Evolutionary conservation across 2,329 filamentous ascomycete species (phyloP).

Genomic region (Botryotinia globosa): DNA sequence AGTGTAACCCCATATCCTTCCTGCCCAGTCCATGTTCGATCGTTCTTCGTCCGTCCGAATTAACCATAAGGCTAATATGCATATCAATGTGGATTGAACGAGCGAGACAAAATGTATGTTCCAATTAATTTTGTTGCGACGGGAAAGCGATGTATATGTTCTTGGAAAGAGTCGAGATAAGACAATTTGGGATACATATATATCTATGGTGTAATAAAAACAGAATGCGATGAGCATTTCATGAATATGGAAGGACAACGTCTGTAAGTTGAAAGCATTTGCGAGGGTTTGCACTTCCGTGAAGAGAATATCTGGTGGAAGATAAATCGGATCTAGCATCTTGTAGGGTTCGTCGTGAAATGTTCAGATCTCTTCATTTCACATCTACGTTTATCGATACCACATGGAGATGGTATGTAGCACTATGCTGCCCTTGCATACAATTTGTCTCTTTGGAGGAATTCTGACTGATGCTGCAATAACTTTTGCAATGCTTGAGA

Average conservation of each 20-base stretch:
- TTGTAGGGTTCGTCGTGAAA: background rate
- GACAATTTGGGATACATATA: constrained; percentile 62
- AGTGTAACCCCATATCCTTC: constrained; percentile 73
- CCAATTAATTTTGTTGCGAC: constrained; percentile 69
- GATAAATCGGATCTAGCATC: background rate
- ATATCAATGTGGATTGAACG: constrained; percentile 70
- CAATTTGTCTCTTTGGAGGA: no score
- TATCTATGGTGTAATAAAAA: constrained; percentile 69
- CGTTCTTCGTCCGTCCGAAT: constrained; percentile 60
- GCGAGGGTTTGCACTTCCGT: background rate
- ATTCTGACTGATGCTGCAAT: no score
- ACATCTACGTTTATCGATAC: no score
- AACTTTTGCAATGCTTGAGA: no score
- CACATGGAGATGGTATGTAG: no score
- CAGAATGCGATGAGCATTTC: constrained; percentile 64
- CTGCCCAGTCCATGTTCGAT: constrained; percentile 59
- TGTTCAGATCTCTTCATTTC: no score
- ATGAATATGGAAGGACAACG: constrained; percentile 72
- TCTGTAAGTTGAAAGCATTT: constrained; percentile 37
- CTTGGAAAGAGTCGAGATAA: constrained; percentile 58
- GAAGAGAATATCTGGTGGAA: background rate
- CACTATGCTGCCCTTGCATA: no score
- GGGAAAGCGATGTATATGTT: constrained; percentile 56
- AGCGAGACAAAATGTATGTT: constrained; percentile 80
- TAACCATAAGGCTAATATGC: constrained; percentile 69